phyloP scores from a whole-genome alignment of 495 filamentous ascomycete genomes.

The Acidiella bohemica region DNA sequence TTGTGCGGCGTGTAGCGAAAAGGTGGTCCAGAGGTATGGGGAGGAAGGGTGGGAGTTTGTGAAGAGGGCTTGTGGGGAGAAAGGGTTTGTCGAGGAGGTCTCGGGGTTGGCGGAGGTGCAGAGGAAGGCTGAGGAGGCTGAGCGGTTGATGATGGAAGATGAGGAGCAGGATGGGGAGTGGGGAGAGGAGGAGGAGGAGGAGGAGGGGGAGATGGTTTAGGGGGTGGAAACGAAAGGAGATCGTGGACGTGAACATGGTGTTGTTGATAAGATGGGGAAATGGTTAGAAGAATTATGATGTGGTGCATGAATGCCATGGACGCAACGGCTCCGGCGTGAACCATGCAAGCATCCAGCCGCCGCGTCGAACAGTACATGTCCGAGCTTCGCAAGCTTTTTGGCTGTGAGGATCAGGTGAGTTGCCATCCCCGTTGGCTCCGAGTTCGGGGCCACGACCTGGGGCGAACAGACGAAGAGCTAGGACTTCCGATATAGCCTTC shows the following conservation, averaged over 20 bases:
- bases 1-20: conserved; percentile 82
- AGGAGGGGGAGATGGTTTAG: conserved; percentile 18
- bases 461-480: no score
- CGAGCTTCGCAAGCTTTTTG: no score
- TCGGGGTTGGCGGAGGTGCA: conserved; percentile 90
- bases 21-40: conserved; percentile 57
- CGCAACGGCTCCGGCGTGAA: no score
- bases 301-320: no score
- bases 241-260: neutral
- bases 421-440: no score
- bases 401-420: no score
- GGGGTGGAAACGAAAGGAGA: neutral
- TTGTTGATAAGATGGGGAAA: neutral
- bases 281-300: no score
- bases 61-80: conserved; percentile 67
- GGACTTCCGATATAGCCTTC: no score
- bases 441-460: no score
- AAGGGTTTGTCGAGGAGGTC: conserved; percentile 77
- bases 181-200: conserved; percentile 32
- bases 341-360: no score
- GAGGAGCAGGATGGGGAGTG: conserved; percentile 46
- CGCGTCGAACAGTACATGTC: no score
- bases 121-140: conserved; percentile 56
- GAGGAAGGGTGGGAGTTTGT: conserved; percentile 78
- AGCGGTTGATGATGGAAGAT: conserved; percentile 47